phyloP scores from a whole-genome alignment of 164 flowering plant genomes.

The Vitis rupestris region DNA sequence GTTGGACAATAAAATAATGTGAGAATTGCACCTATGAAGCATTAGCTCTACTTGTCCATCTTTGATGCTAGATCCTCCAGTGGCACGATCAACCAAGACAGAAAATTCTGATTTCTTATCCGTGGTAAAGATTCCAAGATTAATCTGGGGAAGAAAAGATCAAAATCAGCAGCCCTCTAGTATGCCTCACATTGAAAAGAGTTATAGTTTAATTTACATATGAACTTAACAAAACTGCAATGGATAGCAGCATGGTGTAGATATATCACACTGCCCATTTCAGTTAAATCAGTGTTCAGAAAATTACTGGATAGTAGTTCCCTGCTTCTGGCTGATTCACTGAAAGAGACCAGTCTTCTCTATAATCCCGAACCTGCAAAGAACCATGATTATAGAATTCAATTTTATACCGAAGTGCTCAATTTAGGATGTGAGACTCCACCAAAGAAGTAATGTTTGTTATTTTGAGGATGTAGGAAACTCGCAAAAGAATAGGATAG shows the following conservation, averaged over 20 bases:
- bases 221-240: background rate
- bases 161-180: background rate
- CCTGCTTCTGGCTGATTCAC: conserved; percentile 88
- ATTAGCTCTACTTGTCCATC: conserved; percentile 87
- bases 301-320: conserved; percentile 85
- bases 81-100: conserved; percentile 86
- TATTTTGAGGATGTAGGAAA: background rate
- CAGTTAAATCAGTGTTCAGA: conserved; percentile 1
- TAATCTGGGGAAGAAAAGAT: conserved; percentile 46
- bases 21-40: conserved; percentile 68
- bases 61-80: conserved; percentile 75
- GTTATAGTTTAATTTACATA: background rate
- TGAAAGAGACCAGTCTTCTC: conserved; percentile 70
- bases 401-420: background rate
- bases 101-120: conserved; percentile 73
- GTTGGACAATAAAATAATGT: background rate
- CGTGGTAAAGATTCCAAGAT: conserved; percentile 64
- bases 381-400: background rate
- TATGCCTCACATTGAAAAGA: background rate
- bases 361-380: conserved; percentile 72
- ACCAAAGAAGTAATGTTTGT: background rate
- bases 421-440: background rate
- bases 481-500: background rate
- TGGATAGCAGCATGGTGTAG: background rate
- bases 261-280: too few relatives aligned